Percentiles rank a stretch among this genome's conserved stretches.
Conservation (phyloP, 352 stramenopile species). For the Phytopythium oedochilum region DNA sequence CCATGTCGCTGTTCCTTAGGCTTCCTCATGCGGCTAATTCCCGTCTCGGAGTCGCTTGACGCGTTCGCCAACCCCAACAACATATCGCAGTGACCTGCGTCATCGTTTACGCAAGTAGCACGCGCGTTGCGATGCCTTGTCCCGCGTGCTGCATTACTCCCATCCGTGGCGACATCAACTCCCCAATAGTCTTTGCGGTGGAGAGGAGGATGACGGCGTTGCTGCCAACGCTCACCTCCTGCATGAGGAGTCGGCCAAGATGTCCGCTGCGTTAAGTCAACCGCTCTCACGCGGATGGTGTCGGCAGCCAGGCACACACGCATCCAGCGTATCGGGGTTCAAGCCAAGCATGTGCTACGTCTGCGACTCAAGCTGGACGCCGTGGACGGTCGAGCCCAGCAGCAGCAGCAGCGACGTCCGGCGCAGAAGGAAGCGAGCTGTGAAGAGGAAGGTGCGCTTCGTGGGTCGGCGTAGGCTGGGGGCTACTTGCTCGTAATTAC, state of each 20-base stretch:
- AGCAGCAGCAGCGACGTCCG: background rate
- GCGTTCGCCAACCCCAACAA: constrained; percentile 77
- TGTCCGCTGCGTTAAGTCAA: background rate
- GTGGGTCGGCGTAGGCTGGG: too few relatives aligned
- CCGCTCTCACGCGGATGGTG: background rate
- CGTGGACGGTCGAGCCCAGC: background rate
- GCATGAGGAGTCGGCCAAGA: background rate
- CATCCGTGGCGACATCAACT: too few relatives aligned
- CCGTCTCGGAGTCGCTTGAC: constrained; percentile 49
- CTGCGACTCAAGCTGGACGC: background rate
- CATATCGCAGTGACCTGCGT: constrained; percentile 33
- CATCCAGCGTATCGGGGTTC: too few relatives aligned
- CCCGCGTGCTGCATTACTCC: background rate
- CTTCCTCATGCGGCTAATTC: constrained; percentile 72
- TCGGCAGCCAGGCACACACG: too few relatives aligned
- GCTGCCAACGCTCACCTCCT: too few relatives aligned
- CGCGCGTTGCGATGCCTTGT: background rate
- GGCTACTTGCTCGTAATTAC: too few relatives aligned
- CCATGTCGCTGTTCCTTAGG: too few relatives aligned
- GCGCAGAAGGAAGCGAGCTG: background rate
- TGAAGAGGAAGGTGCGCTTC: too few relatives aligned
- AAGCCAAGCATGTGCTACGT: background rate
- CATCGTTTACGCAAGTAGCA: background rate
- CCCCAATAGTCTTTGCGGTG: too few relatives aligned
- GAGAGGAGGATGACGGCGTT: too few relatives aligned